Base-by-base conservation (phyloP, 2,329 filamentous ascomycete genomes). In the Penicillium sp. region DNA sequence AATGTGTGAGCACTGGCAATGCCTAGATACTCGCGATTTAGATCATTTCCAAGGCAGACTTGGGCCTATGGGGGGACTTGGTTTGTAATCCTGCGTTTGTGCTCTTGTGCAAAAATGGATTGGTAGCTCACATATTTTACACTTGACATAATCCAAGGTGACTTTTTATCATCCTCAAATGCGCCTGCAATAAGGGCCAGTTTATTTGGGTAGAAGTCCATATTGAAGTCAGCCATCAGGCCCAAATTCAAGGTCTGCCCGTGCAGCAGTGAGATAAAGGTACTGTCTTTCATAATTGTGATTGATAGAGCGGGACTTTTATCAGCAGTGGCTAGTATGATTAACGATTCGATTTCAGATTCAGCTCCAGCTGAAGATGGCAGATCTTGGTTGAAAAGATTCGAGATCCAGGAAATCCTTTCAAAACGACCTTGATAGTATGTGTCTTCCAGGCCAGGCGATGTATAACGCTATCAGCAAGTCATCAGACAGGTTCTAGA, bases 11-110 rank as follows among this genome's bases (percentile, higher is more conserved):
- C 85, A 71, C 94, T 94, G 66, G 92, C 89, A 76, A 98, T 98
- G 60, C 93, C 92, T 59, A 94, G 90, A 81, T 98, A 98, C 83
- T 98, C 94, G 83, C 98, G 94, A 10, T 52, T 38, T 81, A 97
- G 22, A n/a, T 26, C 26, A 19, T 45, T 25, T 25, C 6, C 42
- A 25, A 45, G 42, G 16, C 11, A 14, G 8, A 22, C 3, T 45
- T 45, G 25, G 10, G 42, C 22, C 42, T 26, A 1, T 19, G 19
- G 19, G 19, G 1, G 1, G 19, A 22, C 19, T 22, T 22, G 2
- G 1, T 22, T 22, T 22, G 19, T 1, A 1, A 22, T 22, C 2
- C 19, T 22, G 1, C 19, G 2, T 22, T 22, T 1, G 19, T 22
- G 1, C 5, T 40, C 16, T 11, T 10, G 2, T 8, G 5, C 28